Conservation (phyloP, 495 filamentous ascomycete genomes). For the Aspergillus campestris region DNA sequence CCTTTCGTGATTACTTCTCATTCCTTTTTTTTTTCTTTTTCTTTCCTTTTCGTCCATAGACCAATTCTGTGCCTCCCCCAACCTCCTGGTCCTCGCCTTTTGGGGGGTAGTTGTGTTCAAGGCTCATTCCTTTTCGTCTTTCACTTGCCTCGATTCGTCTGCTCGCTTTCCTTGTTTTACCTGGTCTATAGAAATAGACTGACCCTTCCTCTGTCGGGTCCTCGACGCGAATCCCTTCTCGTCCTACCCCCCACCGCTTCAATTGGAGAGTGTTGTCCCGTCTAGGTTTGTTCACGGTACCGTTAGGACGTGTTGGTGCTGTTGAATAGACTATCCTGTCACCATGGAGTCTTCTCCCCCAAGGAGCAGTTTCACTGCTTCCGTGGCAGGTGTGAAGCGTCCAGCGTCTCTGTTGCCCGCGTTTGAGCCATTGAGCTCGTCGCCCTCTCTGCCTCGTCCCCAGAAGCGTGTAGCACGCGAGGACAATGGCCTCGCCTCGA, state of each 20-base stretch:
- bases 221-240: slow-evolving; percentile 11
- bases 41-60: slow-evolving; percentile 14
- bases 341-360: slow-evolving; percentile 41
- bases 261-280: slow-evolving; percentile 6
- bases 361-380: slow-evolving; percentile 28
- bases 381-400: slow-evolving; percentile 62
- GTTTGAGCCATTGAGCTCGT: slow-evolving; percentile 88
- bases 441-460: slow-evolving; percentile 69
- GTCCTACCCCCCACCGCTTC: background rate
- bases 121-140: slow-evolving; percentile 15
- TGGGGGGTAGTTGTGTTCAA: slow-evolving; percentile 8
- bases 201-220: background rate
- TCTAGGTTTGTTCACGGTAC: background rate
- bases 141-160: slow-evolving; percentile 9
- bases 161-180: slow-evolving; percentile 2
- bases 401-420: slow-evolving; percentile 78
- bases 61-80: slow-evolving; percentile 10
- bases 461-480: slow-evolving; percentile 60
- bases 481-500: slow-evolving; percentile 32
- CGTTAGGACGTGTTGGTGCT: background rate
- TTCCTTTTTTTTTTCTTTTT: slow-evolving; percentile 16
- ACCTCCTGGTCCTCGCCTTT: slow-evolving; percentile 13
- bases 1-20: slow-evolving; percentile 15
- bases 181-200: slow-evolving; percentile 8
- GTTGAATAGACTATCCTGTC: background rate